Percentiles rank a stretch among this genome's conserved stretches.
These are phyloP conservation scores for Astragalus glycyphyllos DNA, from an alignment of 306 rosid species.

Conservation along the genomic window DNA sequence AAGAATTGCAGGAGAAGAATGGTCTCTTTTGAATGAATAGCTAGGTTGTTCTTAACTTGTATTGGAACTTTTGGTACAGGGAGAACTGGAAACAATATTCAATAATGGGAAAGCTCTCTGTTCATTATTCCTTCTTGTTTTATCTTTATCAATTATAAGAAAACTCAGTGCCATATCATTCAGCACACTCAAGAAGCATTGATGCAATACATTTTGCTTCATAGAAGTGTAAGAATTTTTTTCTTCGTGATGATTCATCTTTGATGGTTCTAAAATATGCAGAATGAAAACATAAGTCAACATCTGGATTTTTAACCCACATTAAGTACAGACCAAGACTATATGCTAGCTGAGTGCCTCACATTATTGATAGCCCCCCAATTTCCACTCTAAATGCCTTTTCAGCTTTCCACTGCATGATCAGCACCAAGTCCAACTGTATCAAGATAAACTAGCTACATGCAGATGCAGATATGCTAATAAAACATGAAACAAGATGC, in stretches of 20 bases:
- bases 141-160: too few species aligned
- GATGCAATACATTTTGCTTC: too few species aligned
- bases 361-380: slow-evolving; percentile 96
- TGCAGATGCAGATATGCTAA: slow-evolving; percentile 27
- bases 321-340: slow-evolving; percentile 29
- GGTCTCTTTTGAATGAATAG: too few species aligned
- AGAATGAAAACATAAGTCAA: background rate
- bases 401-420: slow-evolving; percentile 87
- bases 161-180: too few species aligned
- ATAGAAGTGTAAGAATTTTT: too few species aligned
- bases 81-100: too few species aligned
- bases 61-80: too few species aligned
- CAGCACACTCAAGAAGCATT: too few species aligned
- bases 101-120: too few species aligned
- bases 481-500: background rate
- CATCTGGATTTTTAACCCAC: slow-evolving; percentile 11
- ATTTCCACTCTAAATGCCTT: slow-evolving; percentile 95
- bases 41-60: too few species aligned
- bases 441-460: slow-evolving; percentile 15
- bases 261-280: slow-evolving; percentile 33
- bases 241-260: slow-evolving; percentile 22
- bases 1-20: too few species aligned
- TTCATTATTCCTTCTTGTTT: too few species aligned
- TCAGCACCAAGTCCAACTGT: slow-evolving; percentile 26
- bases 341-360: slow-evolving; percentile 79